A percentile compares a stretch with the other conserved stretches of the same genome.
These are phyloP conservation scores for Apiotrichum akiyoshidainum DNA, from an alignment of 1,284 basidiomycete genomes.

Conservation along the genomic window DNA sequence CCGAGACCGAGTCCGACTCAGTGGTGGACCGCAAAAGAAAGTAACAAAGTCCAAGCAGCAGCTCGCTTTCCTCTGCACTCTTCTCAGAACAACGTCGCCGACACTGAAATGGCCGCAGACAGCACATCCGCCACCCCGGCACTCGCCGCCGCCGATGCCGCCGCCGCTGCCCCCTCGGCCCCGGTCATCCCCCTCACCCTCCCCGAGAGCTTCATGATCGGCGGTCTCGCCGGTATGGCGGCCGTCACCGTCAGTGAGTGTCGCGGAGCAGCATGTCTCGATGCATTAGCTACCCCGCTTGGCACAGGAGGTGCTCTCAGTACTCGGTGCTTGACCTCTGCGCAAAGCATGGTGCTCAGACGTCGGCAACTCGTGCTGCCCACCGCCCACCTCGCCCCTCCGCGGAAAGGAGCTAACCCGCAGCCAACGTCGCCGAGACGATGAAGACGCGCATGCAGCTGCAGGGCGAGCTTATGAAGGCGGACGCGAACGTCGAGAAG, in stretches of 20 bases:
- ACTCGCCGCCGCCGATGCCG: background rate
- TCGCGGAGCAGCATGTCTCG: too few species aligned
- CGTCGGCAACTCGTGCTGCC: too few species aligned
- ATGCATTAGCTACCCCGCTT: too few species aligned
- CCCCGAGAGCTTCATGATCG: slow-evolving; percentile 74
- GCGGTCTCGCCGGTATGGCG: slow-evolving; percentile 80
- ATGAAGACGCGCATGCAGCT: slow-evolving; percentile 91
- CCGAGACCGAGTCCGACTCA: too few species aligned
- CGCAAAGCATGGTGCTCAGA: too few species aligned
- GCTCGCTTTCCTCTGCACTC: background rate
- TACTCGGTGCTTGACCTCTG: too few species aligned
- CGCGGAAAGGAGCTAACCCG: background rate
- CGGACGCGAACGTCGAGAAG: slow-evolving; percentile 58
- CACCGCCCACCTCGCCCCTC: too few species aligned
- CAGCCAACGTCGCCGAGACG: slow-evolving; percentile 66
- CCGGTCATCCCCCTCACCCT: slow-evolving; percentile 33
- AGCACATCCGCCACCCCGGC: background rate
- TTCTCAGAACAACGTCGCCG: background rate
- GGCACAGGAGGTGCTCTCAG: too few species aligned
- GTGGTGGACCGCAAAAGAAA: too few species aligned
- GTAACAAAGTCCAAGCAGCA: background rate
- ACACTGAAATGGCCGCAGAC: background rate
- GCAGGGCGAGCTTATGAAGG: slow-evolving; percentile 84
- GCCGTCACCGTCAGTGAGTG: slow-evolving; percentile 62
- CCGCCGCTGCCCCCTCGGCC: background rate